Evolutionary conservation across 257 asterid genomes (phyloP).

Genomic region (Nicotiana benthamiana): DNA sequence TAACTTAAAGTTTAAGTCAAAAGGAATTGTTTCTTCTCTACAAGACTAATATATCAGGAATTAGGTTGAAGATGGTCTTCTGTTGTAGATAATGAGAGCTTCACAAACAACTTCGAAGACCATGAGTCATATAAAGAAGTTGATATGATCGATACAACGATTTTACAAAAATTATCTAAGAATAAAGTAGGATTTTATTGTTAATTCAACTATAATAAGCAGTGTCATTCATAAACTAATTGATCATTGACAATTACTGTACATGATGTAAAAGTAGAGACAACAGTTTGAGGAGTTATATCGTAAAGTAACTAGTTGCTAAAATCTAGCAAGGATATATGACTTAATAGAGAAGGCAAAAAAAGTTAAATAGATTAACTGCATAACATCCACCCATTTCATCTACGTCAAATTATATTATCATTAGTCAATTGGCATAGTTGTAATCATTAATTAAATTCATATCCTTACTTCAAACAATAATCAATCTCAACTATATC

Average conservation of each 20-base stretch:
- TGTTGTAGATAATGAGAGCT: constrained; percentile 22
- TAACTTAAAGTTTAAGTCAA: not conserved
- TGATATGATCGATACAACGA: too few species aligned
- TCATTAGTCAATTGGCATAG: not conserved
- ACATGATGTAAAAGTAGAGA: not conserved
- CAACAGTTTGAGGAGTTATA: not conserved
- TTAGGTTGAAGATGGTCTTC: constrained; percentile 30
- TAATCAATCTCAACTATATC: not conserved
- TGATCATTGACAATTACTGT: too few species aligned
- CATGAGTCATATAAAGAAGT: not conserved
- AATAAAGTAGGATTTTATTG: too few species aligned
- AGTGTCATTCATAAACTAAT: too few species aligned
- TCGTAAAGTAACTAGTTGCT: not conserved
- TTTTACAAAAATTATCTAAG: too few species aligned
- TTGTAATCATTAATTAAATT: not conserved
- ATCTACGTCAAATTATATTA: not conserved
- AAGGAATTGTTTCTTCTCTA: not conserved
- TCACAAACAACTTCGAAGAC: constrained; percentile 25
- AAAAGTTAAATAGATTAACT: not conserved
- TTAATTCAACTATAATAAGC: too few species aligned
- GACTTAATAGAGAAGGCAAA: not conserved
- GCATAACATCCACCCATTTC: not conserved
- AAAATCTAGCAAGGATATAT: not conserved
- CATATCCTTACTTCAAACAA: not conserved
- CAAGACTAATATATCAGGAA: not conserved